These are phyloP conservation scores for Nemania diffusa DNA, from an alignment of 2,329 filamentous ascomycete species.

Conservation along the genomic window DNA sequence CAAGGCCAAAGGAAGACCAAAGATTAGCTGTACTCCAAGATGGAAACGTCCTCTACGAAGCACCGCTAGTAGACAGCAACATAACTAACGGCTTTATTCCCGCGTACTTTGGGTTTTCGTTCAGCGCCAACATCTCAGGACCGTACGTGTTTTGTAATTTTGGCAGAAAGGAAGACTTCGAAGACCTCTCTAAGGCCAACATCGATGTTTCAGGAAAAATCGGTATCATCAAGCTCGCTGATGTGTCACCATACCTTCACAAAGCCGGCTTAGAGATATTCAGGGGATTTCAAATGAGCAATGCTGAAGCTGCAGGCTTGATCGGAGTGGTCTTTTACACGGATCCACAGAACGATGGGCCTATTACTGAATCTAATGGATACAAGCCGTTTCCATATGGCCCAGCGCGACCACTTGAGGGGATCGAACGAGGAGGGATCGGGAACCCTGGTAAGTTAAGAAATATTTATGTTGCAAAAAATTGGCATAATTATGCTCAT, in stretches of 20 bases:
- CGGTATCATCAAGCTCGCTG: constrained; percentile 9
- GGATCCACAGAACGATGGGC: constrained; percentile 20
- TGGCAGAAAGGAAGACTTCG: constrained; percentile 13
- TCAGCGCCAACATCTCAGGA: constrained; percentile 10
- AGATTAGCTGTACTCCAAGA: neutral
- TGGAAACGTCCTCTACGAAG: constrained; percentile 13
- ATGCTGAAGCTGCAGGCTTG: constrained; percentile 3
- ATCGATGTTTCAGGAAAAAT: constrained; percentile 10
- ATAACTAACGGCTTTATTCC: constrained; percentile 5
- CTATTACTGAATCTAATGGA: constrained; percentile 15
- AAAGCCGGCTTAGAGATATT: constrained; percentile 4
- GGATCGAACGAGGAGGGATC: constrained; percentile 15
- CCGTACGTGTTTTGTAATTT: constrained; percentile 22
- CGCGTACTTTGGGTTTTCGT: constrained; percentile 18
- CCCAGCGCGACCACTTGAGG: constrained; percentile 8
- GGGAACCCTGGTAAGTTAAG: constrained; percentile 25
- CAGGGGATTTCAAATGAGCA: constrained; percentile 4
- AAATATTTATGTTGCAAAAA: no score
- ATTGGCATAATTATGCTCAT: no score
- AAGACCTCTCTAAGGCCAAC: constrained; percentile 5
- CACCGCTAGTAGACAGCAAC: constrained; percentile 11
- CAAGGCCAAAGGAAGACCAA: constrained; percentile 4
- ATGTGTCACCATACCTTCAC: constrained; percentile 17
- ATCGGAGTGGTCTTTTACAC: constrained; percentile 11
- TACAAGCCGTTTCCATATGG: constrained; percentile 19